Conservation (phyloP, 2,329 filamentous ascomycete genomes). For the Alternaria angustiovoidea region DNA sequence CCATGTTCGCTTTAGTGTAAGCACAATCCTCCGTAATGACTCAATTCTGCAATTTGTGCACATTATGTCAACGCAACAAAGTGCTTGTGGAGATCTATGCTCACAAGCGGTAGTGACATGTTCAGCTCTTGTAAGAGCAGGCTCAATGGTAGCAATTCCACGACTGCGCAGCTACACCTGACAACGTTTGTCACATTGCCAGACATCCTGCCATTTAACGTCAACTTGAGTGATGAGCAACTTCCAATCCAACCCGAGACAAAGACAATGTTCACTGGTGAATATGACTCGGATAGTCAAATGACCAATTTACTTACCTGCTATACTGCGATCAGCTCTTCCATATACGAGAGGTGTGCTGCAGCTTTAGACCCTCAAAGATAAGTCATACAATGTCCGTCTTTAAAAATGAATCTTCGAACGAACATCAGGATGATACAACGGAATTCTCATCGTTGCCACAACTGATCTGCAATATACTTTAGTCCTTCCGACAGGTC, state of each 20-base stretch:
- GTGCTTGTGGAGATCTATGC: background rate
- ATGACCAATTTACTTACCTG: background rate
- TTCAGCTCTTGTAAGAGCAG: background rate
- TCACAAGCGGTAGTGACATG: background rate
- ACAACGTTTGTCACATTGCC: background rate
- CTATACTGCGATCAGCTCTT: background rate
- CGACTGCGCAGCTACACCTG: too few relatives aligned
- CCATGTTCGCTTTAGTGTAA: background rate
- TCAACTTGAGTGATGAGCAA: background rate
- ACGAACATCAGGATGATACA: background rate
- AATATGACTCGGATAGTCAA: background rate
- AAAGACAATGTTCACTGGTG: background rate
- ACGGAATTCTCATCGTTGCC: background rate
- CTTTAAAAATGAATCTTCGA: background rate
- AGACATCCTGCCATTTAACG: background rate
- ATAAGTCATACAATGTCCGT: background rate
- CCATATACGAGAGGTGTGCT: too few relatives aligned
- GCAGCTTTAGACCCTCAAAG: too few relatives aligned
- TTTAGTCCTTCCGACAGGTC: background rate
- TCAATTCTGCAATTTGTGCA: background rate
- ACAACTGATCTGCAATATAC: background rate
- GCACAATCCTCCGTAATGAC: background rate
- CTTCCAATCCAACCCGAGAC: background rate
- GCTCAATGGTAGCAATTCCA: background rate
- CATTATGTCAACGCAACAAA: background rate